Percentiles rank a stretch among this genome's conserved stretches.
Conservation (phyloP, 2,329 filamentous ascomycete genomes). For the Exophiala oligosperma region DNA sequence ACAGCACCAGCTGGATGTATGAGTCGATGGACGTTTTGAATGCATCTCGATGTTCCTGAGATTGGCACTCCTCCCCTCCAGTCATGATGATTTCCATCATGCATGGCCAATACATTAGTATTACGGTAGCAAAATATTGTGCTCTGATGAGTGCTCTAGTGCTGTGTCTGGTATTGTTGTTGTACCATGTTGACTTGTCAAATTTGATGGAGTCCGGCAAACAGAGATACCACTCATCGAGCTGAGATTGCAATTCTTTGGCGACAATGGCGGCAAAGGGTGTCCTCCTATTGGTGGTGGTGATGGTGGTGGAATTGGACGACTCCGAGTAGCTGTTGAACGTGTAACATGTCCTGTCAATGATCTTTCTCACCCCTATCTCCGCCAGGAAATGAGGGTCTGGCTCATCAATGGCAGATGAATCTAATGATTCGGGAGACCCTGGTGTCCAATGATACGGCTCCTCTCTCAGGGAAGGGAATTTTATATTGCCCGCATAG, state of each 20-base stretch:
- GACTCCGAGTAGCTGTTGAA: slow-evolving; percentile 31
- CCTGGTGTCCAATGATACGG: slow-evolving; percentile 28
- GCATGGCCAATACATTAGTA: slow-evolving; percentile 1
- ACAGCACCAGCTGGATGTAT: neutral
- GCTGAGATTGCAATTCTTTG: slow-evolving; percentile 35
- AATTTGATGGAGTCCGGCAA: slow-evolving; percentile 35
- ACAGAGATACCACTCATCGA: slow-evolving; percentile 38
- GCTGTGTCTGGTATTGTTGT: neutral
- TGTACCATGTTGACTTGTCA: slow-evolving; percentile 7
- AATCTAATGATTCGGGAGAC: slow-evolving; percentile 3
- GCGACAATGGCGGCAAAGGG: slow-evolving; percentile 34
- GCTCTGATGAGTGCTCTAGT: slow-evolving; percentile 5
- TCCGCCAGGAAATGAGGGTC: slow-evolving; percentile 36
- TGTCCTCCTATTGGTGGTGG: slow-evolving; percentile 8
- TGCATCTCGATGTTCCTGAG: slow-evolving; percentile 4
- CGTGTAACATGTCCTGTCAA: slow-evolving; percentile 34
- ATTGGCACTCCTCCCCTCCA: neutral
- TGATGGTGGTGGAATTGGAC: neutral
- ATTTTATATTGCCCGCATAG: slow-evolving; percentile 29
- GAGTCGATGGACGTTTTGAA: slow-evolving; percentile 1
- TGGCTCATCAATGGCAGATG: slow-evolving; percentile 10
- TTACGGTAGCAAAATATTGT: slow-evolving; percentile 1
- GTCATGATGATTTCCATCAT: slow-evolving; percentile 3
- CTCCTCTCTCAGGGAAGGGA: slow-evolving; percentile 28
- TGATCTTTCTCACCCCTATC: slow-evolving; percentile 33